Percentiles rank a stretch among this genome's conserved stretches.
These are phyloP conservation scores for Trichaptum fuscoviolaceum DNA, from an alignment of 768 basidiomycete species.

Conservation along the genomic window DNA sequence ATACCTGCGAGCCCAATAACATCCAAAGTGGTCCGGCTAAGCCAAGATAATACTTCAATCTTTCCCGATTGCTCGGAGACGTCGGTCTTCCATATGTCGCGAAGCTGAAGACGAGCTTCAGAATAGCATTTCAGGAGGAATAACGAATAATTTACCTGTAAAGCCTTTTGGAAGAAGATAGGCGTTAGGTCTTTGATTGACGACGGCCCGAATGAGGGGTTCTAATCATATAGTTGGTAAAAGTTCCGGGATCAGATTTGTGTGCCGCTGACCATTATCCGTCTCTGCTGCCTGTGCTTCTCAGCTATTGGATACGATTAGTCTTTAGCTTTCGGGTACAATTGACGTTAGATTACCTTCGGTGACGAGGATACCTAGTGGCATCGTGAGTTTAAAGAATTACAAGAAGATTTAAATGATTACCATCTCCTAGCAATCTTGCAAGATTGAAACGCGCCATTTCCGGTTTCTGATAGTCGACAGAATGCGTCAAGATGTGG, in stretches of 20 bases:
- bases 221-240: conserved; percentile 28
- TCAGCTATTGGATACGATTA: conserved; percentile 16
- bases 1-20: conserved; percentile 69
- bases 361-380: conserved; percentile 1
- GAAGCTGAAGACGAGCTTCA: conserved; percentile 13
- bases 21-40: conserved; percentile 67
- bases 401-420: background rate
- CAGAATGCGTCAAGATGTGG: conserved; percentile 54
- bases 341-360: conserved; percentile 25
- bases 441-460: conserved; percentile 31
- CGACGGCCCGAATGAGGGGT: conserved; percentile 59
- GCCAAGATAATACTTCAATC: conserved; percentile 60
- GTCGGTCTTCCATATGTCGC: conserved; percentile 16
- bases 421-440: conserved; percentile 33
- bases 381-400: background rate
- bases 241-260: background rate
- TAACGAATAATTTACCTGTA: conserved; percentile 30
- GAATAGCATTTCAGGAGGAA: background rate
- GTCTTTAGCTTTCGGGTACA: background rate
- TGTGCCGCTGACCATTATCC: background rate
- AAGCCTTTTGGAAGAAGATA: conserved; percentile 52
- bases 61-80: conserved; percentile 7
- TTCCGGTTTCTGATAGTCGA: conserved; percentile 53
- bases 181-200: conserved; percentile 54
- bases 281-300: conserved; percentile 36